Evolutionary conservation across 768 basidiomycete genomes (phyloP), one percentile per base, ranked within the genome.

Genomic region (Kwoniella bestiolae): DNA sequence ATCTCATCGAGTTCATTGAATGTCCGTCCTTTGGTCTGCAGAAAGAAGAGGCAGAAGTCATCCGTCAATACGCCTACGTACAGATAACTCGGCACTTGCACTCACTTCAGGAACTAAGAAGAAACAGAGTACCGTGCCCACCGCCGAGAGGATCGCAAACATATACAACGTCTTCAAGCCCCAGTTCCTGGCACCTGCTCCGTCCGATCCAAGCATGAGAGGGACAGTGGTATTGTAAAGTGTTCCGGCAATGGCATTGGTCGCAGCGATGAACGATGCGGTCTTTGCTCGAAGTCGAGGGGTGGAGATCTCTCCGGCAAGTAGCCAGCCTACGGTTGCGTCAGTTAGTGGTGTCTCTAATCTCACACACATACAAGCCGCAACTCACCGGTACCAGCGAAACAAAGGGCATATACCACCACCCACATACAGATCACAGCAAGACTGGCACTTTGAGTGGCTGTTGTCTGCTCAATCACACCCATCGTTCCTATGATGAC

Each of bases 1-100:
- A 80, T 55, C 47, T 72, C 73, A 60, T 77, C 76, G 12, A 77
- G 60, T 50, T 77, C 74, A 31, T 50, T 46, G 57, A 66, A 75
- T 0, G 72, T 68, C 21, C 74, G 52, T 4, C 62, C 65, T 44
- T 67, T 68, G 25, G 55, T 60, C 60, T 68, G 51, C n/a, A 18
- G 49, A 63, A 32, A 21, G 44, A 29, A 35, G 18, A 12, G 11
- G 53, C 29, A 23, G 14, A 32, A 18, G n/a, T n/a, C n/a, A n/a
- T n/a, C n/a, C n/a, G n/a, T n/a, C 23, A 18, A 23, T 28, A 25
- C 16, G 8, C 18, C 29, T 21, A 8, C 25, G 41, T 11, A 7
- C 14, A 51, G 25, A 7, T 26, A 6, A 51, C 25, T 21, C 12
- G 16, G 35, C 28, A 14, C 12, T 28, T n/a, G 2, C 12, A 45